These are phyloP conservation scores for Balamuthia mandrillaris DNA, from an alignment of 208 protist genomes.

Conservation along the genomic window DNA sequence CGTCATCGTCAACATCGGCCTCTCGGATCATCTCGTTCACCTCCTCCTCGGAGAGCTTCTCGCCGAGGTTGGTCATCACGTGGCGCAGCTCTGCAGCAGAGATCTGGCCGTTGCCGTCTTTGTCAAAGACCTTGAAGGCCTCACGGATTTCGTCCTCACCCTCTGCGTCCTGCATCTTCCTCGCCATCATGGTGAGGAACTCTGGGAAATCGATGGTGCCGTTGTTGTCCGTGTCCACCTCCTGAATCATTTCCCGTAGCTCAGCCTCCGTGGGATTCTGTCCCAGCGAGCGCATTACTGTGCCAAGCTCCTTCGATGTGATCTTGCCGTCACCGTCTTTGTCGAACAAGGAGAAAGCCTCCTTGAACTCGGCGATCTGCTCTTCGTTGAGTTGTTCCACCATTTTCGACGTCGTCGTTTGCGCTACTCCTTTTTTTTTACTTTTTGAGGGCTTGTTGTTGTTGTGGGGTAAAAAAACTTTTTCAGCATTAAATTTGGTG, in stretches of 20 bases:
- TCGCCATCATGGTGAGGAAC: slow-evolving; percentile 67
- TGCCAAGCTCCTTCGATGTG: slow-evolving; percentile 94
- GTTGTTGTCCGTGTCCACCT: slow-evolving; percentile 95
- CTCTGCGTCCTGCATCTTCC: slow-evolving; percentile 75
- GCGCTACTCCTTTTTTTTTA: no score
- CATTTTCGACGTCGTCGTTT: no score
- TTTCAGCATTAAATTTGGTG: no score
- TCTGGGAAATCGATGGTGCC: slow-evolving; percentile 97
- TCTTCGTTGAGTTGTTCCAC: slow-evolving; percentile 35
- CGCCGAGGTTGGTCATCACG: slow-evolving; percentile 85
- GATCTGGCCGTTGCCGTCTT: slow-evolving; percentile 75
- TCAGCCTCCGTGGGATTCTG: slow-evolving; percentile 91
- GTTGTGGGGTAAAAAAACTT: no score
- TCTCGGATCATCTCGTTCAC: slow-evolving; percentile 82
- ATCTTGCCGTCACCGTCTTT: slow-evolving; percentile 96
- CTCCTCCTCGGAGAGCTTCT: slow-evolving; percentile 85
- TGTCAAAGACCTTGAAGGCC: slow-evolving; percentile 80
- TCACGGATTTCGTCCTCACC: slow-evolving; percentile 77
- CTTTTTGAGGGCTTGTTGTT: no score
- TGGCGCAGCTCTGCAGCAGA: slow-evolving; percentile 81
- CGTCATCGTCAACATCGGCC: slow-evolving; percentile 81
- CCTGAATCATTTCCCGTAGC: slow-evolving; percentile 91
- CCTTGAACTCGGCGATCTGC: slow-evolving; percentile 95
- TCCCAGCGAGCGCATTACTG: slow-evolving; percentile 96
- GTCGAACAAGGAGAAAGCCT: slow-evolving; percentile 99